A percentile compares a stretch with the other conserved stretches of the same genome.
Conservation (phyloP, 805 yeast genomes). For the Sugiyamaella marilandica region DNA sequence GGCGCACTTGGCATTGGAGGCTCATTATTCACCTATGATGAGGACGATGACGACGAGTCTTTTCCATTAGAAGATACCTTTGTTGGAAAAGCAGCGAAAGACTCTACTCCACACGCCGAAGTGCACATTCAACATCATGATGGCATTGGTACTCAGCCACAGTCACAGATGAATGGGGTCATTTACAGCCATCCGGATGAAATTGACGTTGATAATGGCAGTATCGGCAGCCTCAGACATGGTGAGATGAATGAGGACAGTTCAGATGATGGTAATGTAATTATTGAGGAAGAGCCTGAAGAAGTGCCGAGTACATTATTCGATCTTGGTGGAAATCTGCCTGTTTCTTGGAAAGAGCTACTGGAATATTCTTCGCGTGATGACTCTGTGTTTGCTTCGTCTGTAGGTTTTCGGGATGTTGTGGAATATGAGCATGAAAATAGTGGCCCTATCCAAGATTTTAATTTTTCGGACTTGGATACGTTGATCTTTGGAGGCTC, state of each 20-base stretch:
- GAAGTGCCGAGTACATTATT: neutral
- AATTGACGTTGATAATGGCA: too few relatives aligned
- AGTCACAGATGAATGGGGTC: too few relatives aligned
- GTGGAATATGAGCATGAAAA: slow-evolving; percentile 7
- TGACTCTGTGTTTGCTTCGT: slow-evolving; percentile 15
- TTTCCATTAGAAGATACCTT: neutral
- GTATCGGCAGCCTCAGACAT: too few relatives aligned
- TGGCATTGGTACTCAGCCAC: too few relatives aligned
- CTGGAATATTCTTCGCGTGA: slow-evolving; percentile 43
- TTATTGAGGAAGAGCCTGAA: too few relatives aligned
- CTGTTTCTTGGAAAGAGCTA: slow-evolving; percentile 53
- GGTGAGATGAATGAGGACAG: too few relatives aligned
- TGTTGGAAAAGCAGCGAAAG: neutral
- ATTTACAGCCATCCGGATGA: too few relatives aligned
- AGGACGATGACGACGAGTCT: too few relatives aligned
- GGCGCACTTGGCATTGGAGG: too few relatives aligned
- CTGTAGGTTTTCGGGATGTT: neutral
- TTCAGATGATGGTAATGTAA: too few relatives aligned
- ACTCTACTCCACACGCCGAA: neutral
- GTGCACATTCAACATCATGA: too few relatives aligned
- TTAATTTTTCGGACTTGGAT: slow-evolving; percentile 40
- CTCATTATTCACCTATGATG: too few relatives aligned
- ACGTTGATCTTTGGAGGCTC: slow-evolving; percentile 43
- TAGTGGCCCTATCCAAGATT: slow-evolving; percentile 4
- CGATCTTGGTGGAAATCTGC: neutral